A percentile compares a stretch with the other conserved stretches of the same genome.
Evolutionary conservation across 1,284 basidiomycete genomes (phyloP).

Genomic region (Rhodofomes roseus): DNA sequence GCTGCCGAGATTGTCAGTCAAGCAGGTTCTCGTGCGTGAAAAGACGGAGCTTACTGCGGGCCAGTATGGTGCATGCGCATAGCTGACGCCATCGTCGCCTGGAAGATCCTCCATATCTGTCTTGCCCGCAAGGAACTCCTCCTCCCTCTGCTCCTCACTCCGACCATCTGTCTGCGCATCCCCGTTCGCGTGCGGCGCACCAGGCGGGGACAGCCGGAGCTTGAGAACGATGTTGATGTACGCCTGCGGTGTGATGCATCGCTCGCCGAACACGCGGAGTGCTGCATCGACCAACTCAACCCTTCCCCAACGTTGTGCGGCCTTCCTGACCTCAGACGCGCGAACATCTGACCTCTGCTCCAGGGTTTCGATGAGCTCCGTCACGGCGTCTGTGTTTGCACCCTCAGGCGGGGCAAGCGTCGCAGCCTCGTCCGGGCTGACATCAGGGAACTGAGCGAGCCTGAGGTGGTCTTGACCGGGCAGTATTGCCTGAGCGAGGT

Average conservation of each 20-base stretch:
- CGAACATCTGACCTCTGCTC: constrained; percentile 52
- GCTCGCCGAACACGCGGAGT: constrained; percentile 94
- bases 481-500: constrained; percentile 82
- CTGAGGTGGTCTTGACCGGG: constrained; percentile 44
- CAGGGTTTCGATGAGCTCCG: constrained; percentile 46
- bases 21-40: not conserved
- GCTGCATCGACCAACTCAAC: constrained; percentile 82
- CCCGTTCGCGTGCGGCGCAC: constrained; percentile 39
- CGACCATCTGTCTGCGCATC: constrained; percentile 32
- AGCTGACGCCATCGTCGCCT: constrained; percentile 44
- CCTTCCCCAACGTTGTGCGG: constrained; percentile 73
- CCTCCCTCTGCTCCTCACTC: constrained; percentile 57
- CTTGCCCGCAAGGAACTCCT: constrained; percentile 62
- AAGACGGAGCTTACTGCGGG: constrained; percentile 57
- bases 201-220: constrained; percentile 62
- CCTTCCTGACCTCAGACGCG: constrained; percentile 61
- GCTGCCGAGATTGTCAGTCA: constrained; percentile 35
- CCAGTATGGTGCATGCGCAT: constrained; percentile 90
- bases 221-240: constrained; percentile 90
- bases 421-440: constrained; percentile 50
- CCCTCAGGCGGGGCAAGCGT: constrained; percentile 36
- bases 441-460: constrained; percentile 76
- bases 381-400: constrained; percentile 29
- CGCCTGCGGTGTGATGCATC: constrained; percentile 82
- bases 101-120: constrained; percentile 61